phyloP scores from a whole-genome alignment of 2,329 filamentous ascomycete genomes.

The Hypomyces rosellus region DNA sequence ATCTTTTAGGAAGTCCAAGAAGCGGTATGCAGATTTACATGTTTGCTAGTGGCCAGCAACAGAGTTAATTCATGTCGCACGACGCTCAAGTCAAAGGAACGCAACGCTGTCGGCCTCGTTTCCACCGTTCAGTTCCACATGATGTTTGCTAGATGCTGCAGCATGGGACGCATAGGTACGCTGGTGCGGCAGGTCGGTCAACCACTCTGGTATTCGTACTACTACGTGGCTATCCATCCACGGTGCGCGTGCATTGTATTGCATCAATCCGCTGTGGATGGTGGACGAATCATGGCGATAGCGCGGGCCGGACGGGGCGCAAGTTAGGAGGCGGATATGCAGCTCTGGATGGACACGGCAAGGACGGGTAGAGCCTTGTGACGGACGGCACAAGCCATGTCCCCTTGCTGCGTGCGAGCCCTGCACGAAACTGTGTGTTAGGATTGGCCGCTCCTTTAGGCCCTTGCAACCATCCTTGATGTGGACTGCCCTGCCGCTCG shows the following conservation, averaged over 20 bases:
- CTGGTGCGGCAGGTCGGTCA: background rate
- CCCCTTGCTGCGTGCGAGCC: background rate
- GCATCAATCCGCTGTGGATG: constrained; percentile 1
- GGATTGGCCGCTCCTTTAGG: background rate
- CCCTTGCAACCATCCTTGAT: background rate
- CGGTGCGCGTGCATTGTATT: constrained; percentile 3
- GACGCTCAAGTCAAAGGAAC: background rate
- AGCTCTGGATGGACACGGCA: constrained; percentile 18
- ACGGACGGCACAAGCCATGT: constrained; percentile 16
- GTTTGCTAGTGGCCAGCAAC: background rate
- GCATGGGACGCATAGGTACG: constrained; percentile 6
- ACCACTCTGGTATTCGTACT: background rate
- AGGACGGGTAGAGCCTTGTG: constrained; percentile 31
- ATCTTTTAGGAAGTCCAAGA: constrained; percentile 2
- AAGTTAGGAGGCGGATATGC: constrained; percentile 8
- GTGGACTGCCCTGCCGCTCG: no score
- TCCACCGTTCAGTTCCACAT: constrained; percentile 9
- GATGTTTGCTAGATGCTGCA: constrained; percentile 8
- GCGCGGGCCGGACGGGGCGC: constrained; percentile 6
- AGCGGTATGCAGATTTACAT: background rate
- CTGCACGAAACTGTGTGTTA: background rate
- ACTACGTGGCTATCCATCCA: constrained; percentile 9
- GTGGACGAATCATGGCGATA: constrained; percentile 6
- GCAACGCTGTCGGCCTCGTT: background rate
- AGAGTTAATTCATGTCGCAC: background rate